A percentile compares a stretch with the other conserved stretches of the same genome.
These are phyloP conservation scores for Nelumbo lutea DNA, from an alignment of 164 flowering plant genomes.

Conservation along the genomic window DNA sequence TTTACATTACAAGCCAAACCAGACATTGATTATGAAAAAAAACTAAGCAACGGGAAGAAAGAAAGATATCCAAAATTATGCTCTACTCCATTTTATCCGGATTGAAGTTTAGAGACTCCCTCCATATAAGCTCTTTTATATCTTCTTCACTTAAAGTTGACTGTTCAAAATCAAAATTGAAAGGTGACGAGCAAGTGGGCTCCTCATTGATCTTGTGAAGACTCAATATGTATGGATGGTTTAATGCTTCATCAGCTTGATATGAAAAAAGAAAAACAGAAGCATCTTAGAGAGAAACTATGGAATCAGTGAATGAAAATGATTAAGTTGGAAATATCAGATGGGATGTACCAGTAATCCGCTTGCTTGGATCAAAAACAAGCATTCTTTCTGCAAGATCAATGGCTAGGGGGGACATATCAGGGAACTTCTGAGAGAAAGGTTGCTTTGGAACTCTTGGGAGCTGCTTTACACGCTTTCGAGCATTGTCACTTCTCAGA, in stretches of 20 bases:
- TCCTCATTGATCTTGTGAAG: conserved; percentile 82
- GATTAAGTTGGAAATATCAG: background rate
- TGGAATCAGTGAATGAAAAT: background rate
- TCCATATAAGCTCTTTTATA: conserved; percentile 65
- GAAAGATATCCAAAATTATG: background rate
- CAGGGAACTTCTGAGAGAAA: conserved; percentile 52
- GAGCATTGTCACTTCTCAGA: conserved; percentile 46
- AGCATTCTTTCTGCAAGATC: conserved; percentile 89
- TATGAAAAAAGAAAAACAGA: too few species aligned
- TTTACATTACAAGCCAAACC: background rate
- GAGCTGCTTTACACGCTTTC: conserved; percentile 39
- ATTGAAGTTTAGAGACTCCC: conserved; percentile 47
- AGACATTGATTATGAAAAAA: background rate
- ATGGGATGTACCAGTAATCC: conserved; percentile 64
- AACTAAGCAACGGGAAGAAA: background rate
- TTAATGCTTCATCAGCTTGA: conserved; percentile 64
- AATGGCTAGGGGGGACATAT: conserved; percentile 54
- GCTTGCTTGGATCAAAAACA: conserved; percentile 84
- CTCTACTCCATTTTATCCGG: conserved; percentile 18
- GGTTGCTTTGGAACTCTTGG: conserved; percentile 46
- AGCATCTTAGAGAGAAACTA: too few species aligned
- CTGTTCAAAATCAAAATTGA: conserved; percentile 59
- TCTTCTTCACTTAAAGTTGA: conserved; percentile 51
- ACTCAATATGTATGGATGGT: conserved; percentile 50
- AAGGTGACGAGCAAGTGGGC: conserved; percentile 54